phyloP scores from a whole-genome alignment of 345 rosid genomes.

The Gynandropsis gynandra region DNA sequence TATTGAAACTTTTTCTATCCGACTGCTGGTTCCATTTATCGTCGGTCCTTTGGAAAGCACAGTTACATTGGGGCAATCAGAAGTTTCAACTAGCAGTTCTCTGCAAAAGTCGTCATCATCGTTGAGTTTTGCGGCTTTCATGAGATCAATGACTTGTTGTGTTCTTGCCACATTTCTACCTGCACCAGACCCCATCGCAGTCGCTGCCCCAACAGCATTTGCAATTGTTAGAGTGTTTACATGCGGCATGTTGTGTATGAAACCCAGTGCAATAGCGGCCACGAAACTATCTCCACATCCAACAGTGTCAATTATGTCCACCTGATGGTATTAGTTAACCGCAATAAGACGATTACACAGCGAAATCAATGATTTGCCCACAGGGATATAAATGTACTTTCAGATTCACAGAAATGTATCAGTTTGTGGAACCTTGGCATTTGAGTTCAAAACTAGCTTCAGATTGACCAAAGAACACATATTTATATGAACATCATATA shows the following conservation, averaged over 20 bases:
- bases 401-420: no score
- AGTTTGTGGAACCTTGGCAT: not conserved
- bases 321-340: slow-evolving; percentile 36
- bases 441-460: no score
- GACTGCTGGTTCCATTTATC: slow-evolving; percentile 32
- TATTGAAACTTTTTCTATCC: slow-evolving; percentile 31
- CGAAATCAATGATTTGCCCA: no score
- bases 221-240: slow-evolving; percentile 77
- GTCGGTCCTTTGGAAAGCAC: slow-evolving; percentile 38
- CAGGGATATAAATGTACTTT: no score
- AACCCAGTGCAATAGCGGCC: slow-evolving; percentile 91
- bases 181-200: slow-evolving; percentile 98
- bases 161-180: slow-evolving; percentile 87
- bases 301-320: slow-evolving; percentile 78
- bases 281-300: slow-evolving; percentile 99
- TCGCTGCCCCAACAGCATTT: slow-evolving; percentile 97
- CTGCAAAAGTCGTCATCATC: slow-evolving; percentile 62
- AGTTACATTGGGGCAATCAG: slow-evolving; percentile 33
- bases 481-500: slow-evolving; percentile 8
- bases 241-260: slow-evolving; percentile 54
- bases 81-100: slow-evolving; percentile 35
- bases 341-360: not conserved
- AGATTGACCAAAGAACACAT: no score
- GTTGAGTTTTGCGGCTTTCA: slow-evolving; percentile 52
- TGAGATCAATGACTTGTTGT: slow-evolving; percentile 52